These are phyloP conservation scores for Aaosphaeria pasadenensis DNA, from an alignment of 2,329 filamentous ascomycete genomes.

Conservation along the genomic window DNA sequence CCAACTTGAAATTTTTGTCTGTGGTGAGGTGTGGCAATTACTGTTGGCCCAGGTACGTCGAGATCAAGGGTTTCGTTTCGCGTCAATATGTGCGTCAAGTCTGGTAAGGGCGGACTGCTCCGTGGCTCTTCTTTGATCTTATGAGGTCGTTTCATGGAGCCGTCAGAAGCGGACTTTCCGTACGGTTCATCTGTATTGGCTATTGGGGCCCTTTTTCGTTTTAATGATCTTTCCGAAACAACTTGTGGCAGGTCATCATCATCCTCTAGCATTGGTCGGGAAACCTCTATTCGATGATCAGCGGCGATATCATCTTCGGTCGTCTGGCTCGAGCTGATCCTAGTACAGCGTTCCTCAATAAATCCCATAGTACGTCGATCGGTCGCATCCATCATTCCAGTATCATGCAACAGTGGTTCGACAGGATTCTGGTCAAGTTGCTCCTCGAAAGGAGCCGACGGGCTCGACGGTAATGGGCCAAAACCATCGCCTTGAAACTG, in stretches of 20 bases:
- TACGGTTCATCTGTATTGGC: constrained; percentile 11
- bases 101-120: constrained; percentile 31
- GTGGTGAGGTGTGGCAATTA: constrained; percentile 31
- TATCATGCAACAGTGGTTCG: too few relatives aligned
- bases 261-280: constrained; percentile 6
- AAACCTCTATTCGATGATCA: constrained; percentile 2
- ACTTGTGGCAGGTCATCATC: constrained; percentile 43
- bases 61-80: constrained; percentile 45
- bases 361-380: too few relatives aligned
- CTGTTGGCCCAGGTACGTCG: constrained; percentile 32
- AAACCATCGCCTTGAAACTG: too few relatives aligned
- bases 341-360: not conserved
- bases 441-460: too few relatives aligned
- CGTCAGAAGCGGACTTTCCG: constrained; percentile 21
- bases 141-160: constrained; percentile 28
- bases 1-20: constrained; percentile 5
- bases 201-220: constrained; percentile 37
- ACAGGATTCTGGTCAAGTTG: too few relatives aligned
- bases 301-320: constrained; percentile 37
- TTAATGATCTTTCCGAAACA: constrained; percentile 42
- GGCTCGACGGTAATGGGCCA: too few relatives aligned
- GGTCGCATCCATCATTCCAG: too few relatives aligned
- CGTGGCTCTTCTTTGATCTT: constrained; percentile 40
- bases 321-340: constrained; percentile 43
- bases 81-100: constrained; percentile 11